A percentile compares a stretch with the other conserved stretches of the same genome.
phyloP scores from a whole-genome alignment of 1,139 yeast genomes.

The Spathaspora sp. region DNA sequence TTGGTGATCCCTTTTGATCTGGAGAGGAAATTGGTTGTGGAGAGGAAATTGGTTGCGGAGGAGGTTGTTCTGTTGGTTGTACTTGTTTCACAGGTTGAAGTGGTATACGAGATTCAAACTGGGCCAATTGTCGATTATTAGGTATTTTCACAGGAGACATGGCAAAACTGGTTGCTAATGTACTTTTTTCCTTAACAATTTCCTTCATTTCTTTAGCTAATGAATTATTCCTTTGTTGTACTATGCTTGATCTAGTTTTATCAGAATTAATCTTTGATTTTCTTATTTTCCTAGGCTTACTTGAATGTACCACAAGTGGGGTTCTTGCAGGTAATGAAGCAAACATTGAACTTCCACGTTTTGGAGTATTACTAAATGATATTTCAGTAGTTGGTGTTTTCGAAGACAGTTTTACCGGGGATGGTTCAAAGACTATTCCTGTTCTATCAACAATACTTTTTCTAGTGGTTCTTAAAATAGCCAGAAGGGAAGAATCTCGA shows the following conservation, averaged over 20 bases:
- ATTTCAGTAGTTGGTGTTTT: slow-evolving; percentile 4
- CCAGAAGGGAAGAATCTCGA: slow-evolving; percentile 23
- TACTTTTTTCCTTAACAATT: neutral
- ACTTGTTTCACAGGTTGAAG: slow-evolving; percentile 4
- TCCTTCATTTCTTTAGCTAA: neutral
- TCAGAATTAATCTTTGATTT: neutral
- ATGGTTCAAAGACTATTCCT: neutral
- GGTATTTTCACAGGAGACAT: slow-evolving; percentile 13
- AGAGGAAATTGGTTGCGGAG: neutral
- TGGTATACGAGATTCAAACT: neutral
- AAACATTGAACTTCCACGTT: slow-evolving; percentile 34
- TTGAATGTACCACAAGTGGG: slow-evolving; percentile 31
- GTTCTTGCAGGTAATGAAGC: slow-evolving; percentile 42
- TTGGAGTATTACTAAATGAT: slow-evolving; percentile 24
- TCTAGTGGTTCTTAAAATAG: slow-evolving; percentile 39
- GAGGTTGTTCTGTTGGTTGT: neutral
- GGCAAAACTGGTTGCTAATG: slow-evolving; percentile 1
- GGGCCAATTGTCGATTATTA: neutral
- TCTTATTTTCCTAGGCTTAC: slow-evolving; percentile 8
- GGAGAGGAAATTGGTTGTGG: neutral
- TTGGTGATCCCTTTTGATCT: neutral
- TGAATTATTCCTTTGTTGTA: neutral
- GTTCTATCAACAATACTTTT: slow-evolving; percentile 39
- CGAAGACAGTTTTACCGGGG: slow-evolving; percentile 2
- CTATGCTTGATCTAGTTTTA: neutral